Percentiles rank a stretch among this genome's conserved stretches.
Evolutionary conservation across 1,284 basidiomycete genomes (phyloP).

Genomic region (Naganishia sp.): DNA sequence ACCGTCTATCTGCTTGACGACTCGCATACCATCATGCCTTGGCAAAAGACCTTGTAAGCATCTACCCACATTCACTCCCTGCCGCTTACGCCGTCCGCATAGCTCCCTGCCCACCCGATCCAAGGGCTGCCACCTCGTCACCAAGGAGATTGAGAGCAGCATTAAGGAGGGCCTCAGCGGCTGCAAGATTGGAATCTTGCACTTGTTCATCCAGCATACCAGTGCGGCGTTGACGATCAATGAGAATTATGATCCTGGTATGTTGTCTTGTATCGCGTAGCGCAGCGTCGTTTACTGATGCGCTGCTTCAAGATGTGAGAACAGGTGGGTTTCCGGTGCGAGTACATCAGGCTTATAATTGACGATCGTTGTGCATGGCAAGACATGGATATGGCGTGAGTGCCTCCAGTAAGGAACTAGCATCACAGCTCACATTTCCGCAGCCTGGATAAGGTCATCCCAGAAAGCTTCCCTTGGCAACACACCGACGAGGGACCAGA

Average conservation of each 20-base stretch:
- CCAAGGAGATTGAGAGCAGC: constrained; percentile 70
- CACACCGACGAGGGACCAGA: constrained; percentile 90
- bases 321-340: constrained; percentile 60
- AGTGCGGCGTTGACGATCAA: constrained; percentile 85
- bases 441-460: constrained; percentile 76
- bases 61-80: background rate
- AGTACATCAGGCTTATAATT: constrained; percentile 31
- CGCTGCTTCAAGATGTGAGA: constrained; percentile 44
- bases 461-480: constrained; percentile 79
- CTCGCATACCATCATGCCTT: constrained; percentile 64
- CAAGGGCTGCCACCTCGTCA: constrained; percentile 77
- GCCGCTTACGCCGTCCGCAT: background rate
- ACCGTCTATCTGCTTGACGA: background rate
- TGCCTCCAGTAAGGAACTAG: constrained; percentile 55
- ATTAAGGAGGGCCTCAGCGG: constrained; percentile 72
- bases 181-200: constrained; percentile 63
- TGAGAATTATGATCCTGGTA: constrained; percentile 77
- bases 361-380: constrained; percentile 14
- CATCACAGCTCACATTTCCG: background rate
- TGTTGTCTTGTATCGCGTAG: constrained; percentile 18
- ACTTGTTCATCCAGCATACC: constrained; percentile 75
- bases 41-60: constrained; percentile 79
- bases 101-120: constrained; percentile 50
- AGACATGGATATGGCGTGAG: constrained; percentile 58
- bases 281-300: background rate